Conservation (phyloP, 306 rosid genomes). For the Trifolium pratense region DNA sequence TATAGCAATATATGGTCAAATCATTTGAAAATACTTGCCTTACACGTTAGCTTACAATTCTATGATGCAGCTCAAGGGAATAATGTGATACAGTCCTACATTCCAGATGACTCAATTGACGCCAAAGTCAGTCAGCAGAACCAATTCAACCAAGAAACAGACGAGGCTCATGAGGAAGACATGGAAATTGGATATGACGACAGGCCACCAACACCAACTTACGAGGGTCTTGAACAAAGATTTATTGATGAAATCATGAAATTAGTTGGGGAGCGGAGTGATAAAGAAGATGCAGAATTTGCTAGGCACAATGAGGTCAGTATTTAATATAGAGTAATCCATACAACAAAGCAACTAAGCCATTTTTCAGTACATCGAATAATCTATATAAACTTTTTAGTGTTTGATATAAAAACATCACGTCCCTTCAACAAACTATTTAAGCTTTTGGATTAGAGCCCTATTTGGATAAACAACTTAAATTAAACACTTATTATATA, state of each 20-base stretch:
- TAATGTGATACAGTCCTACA: slow-evolving; percentile 23
- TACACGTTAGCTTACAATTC: slow-evolving; percentile 8
- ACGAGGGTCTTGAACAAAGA: slow-evolving; percentile 44
- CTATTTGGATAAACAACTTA: background rate
- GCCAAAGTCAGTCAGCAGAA: background rate
- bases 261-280: slow-evolving; percentile 38
- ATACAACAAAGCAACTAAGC: slow-evolving; percentile 4
- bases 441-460: background rate
- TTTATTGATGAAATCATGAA: slow-evolving; percentile 42
- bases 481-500: background rate
- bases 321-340: background rate
- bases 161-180: slow-evolving; percentile 37
- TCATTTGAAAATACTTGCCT: background rate
- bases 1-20: slow-evolving; percentile 13
- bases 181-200: slow-evolving; percentile 50
- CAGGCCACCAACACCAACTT: slow-evolving; percentile 34
- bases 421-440: background rate
- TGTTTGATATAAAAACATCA: background rate
- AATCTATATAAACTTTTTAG: background rate
- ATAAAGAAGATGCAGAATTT: slow-evolving; percentile 43
- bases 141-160: slow-evolving; percentile 32
- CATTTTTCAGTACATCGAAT: background rate
- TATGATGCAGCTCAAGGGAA: slow-evolving; percentile 36
- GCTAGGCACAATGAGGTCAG: slow-evolving; percentile 43
- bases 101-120: slow-evolving; percentile 33